Percentiles rank a stretch among this genome's conserved stretches.
phyloP scores from a whole-genome alignment of 331 rosid genomes.

The Dryas integrifolia region DNA sequence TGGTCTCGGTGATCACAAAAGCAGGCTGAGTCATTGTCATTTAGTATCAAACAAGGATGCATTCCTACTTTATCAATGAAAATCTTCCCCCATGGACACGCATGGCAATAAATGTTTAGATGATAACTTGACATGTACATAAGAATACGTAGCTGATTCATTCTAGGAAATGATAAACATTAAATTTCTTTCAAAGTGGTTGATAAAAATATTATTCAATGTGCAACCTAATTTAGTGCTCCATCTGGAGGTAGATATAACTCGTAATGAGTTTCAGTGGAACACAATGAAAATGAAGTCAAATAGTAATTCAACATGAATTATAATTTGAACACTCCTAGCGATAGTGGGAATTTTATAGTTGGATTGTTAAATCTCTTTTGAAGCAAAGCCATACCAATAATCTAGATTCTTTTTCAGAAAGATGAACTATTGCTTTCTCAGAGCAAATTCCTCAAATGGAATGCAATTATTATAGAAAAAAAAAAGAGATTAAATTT shows the following conservation, averaged over 20 bases:
- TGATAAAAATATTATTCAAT: background rate
- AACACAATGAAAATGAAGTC: constrained; percentile 15
- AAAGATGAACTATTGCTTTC: constrained; percentile 31
- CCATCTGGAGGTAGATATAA: constrained; percentile 19
- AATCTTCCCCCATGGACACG: constrained; percentile 7
- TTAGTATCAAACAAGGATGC: background rate
- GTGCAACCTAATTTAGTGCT: background rate
- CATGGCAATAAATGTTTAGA: background rate
- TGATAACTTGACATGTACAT: background rate
- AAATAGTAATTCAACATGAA: constrained; percentile 5
- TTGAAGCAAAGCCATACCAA: constrained; percentile 14
- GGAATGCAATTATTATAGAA: background rate
- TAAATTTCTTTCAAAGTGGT: constrained; percentile 1
- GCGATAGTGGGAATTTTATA: constrained; percentile 11
- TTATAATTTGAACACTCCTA: background rate
- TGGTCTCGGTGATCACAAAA: background rate
- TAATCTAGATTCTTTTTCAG: constrained; percentile 17
- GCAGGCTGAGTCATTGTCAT: background rate
- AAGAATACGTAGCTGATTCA: background rate
- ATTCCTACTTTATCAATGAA: constrained; percentile 1
- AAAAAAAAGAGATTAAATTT: background rate
- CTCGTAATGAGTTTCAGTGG: constrained; percentile 5
- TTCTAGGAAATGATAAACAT: constrained; percentile 7
- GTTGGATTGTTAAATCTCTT: constrained; percentile 29
- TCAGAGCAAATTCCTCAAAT: constrained; percentile 4